Conservation (phyloP, 2,329 filamentous ascomycete species). For the Furcasterigmium sp. region DNA sequence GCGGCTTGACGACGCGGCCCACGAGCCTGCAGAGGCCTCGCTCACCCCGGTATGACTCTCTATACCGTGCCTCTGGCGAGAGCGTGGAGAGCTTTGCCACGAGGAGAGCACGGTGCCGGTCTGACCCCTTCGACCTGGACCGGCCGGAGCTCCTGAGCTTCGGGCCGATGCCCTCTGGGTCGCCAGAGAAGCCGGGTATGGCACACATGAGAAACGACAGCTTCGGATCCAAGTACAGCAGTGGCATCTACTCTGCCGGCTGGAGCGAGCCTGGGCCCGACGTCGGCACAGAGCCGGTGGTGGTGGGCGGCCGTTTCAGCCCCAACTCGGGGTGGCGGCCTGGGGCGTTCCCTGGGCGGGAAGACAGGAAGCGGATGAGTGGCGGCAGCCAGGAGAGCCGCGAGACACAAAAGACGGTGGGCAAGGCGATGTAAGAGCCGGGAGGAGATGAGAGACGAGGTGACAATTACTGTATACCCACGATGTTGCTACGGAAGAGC, state of each 20-base stretch:
- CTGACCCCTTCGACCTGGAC: constrained; percentile 63
- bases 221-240: constrained; percentile 42
- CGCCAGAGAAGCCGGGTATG: constrained; percentile 17
- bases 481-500: not conserved
- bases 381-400: constrained; percentile 9
- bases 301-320: constrained; percentile 20
- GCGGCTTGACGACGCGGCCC: constrained; percentile 17
- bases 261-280: constrained; percentile 53
- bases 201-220: constrained; percentile 32
- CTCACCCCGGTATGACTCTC: constrained; percentile 24
- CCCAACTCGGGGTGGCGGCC: constrained; percentile 12
- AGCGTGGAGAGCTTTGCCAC: constrained; percentile 39
- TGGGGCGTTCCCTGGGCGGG: constrained; percentile 4
- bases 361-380: constrained; percentile 5
- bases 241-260: constrained; percentile 39
- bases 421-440: constrained; percentile 10
- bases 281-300: constrained; percentile 33
- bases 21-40: constrained; percentile 16
- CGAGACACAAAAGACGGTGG: constrained; percentile 9
- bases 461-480: not conserved
- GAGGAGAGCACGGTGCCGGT: constrained; percentile 52
- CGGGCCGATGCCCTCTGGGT: not conserved
- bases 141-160: constrained; percentile 37
- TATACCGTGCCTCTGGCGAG: constrained; percentile 33
- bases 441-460: not conserved